Evolutionary conservation across 805 yeast genomes (phyloP).

Genomic region (Blastobotrys attinorum): DNA sequence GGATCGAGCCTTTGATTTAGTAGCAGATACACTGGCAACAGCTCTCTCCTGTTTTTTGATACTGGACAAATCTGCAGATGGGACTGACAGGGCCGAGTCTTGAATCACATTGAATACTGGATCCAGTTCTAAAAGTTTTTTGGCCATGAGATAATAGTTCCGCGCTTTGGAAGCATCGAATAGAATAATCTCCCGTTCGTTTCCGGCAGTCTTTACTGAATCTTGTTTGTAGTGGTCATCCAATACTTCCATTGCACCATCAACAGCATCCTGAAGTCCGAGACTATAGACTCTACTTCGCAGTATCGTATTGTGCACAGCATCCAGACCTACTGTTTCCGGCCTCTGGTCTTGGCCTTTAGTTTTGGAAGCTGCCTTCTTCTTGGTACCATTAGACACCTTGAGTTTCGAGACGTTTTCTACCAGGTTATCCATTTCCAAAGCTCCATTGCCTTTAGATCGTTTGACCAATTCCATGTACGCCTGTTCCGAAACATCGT

Average conservation of each 20-base stretch:
- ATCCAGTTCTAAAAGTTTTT: conserved; percentile 27
- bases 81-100: conserved; percentile 44
- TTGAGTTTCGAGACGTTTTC: not conserved
- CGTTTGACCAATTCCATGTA: conserved; percentile 1
- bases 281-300: conserved; percentile 12
- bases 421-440: not conserved
- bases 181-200: conserved; percentile 9
- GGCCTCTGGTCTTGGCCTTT: too few relatives aligned
- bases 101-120: conserved; percentile 43
- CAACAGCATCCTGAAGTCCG: conserved; percentile 10
- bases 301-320: conserved; percentile 6
- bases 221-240: conserved; percentile 3
- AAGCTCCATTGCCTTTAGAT: not conserved
- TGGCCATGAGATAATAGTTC: conserved; percentile 15
- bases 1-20: not conserved
- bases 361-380: not conserved
- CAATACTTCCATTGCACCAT: conserved; percentile 9
- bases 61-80: conserved; percentile 26
- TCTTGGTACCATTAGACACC: not conserved
- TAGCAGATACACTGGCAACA: conserved; percentile 6
- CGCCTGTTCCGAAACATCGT: conserved; percentile 11
- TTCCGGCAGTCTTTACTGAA: not conserved
- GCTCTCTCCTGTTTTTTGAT: conserved; percentile 1
- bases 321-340: conserved; percentile 6
- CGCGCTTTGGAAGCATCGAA: conserved; percentile 12